Conservation (phyloP, 108 stramenopile genomes). For the Pseudonitzschia pungens region DNA sequence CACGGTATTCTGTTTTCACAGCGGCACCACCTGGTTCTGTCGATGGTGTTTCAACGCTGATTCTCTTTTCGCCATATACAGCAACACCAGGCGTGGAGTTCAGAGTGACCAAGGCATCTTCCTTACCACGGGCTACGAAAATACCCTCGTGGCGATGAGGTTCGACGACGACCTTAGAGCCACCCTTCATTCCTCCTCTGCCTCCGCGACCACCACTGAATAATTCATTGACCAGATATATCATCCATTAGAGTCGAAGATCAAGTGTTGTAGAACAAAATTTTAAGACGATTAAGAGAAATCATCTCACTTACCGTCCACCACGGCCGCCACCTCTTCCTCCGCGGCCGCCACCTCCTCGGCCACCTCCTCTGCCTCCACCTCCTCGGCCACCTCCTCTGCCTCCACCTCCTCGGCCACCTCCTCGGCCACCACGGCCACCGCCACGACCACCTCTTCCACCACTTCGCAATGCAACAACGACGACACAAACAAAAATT, state of each 20-base stretch:
- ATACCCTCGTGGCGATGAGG: slow-evolving; percentile 98
- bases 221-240: neutral
- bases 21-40: slow-evolving; percentile 77
- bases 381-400: slow-evolving; percentile 57
- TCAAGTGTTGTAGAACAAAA: neutral
- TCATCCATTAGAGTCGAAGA: neutral
- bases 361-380: slow-evolving; percentile 53
- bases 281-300: slow-evolving; percentile 4
- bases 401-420: slow-evolving; percentile 55
- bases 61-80: slow-evolving; percentile 99
- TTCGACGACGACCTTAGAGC: slow-evolving; percentile 94
- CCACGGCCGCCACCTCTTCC: slow-evolving; percentile 20
- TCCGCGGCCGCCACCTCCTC: slow-evolving; percentile 46
- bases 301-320: neutral
- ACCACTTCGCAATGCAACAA: neutral
- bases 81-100: slow-evolving; percentile 97
- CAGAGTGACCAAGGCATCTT: slow-evolving; percentile 98
- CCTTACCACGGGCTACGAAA: slow-evolving; percentile 98
- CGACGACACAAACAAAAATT: slow-evolving; percentile 4
- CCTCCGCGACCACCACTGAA: slow-evolving; percentile 52
- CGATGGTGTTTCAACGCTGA: slow-evolving; percentile 87
- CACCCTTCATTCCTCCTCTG: slow-evolving; percentile 87
- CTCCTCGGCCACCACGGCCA: slow-evolving; percentile 23
- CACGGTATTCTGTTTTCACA: slow-evolving; percentile 98
- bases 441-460: slow-evolving; percentile 5